These are phyloP conservation scores for Daldinia eschscholtzii DNA, from an alignment of 2,329 filamentous ascomycete species.

Conservation along the genomic window DNA sequence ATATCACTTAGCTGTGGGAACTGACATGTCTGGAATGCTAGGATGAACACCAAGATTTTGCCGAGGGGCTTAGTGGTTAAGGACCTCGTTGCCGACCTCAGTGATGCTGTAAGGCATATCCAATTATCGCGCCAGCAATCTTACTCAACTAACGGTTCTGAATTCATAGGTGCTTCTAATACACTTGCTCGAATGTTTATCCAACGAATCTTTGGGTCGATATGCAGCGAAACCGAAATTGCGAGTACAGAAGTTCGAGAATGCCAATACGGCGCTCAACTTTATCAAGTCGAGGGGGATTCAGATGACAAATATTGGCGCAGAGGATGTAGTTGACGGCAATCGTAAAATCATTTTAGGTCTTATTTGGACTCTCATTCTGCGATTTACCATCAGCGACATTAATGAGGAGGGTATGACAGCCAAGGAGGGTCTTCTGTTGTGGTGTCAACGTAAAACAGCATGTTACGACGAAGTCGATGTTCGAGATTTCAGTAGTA, in stretches of 20 bases:
- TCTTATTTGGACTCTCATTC: slow-evolving; percentile 97
- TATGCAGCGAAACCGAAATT: slow-evolving; percentile 97
- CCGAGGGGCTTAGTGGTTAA: slow-evolving; percentile 82
- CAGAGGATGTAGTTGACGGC: slow-evolving; percentile 97
- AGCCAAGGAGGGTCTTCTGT: slow-evolving; percentile 91
- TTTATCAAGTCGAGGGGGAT: slow-evolving; percentile 93
- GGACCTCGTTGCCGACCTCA: slow-evolving; percentile 89
- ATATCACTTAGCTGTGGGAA: slow-evolving; percentile 1
- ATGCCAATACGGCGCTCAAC: slow-evolving; percentile 94
- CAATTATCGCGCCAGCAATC: not conserved
- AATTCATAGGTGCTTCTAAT: slow-evolving; percentile 84
- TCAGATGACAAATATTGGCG: slow-evolving; percentile 98
- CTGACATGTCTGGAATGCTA: slow-evolving; percentile 56
- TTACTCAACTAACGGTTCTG: slow-evolving; percentile 25
- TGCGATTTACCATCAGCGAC: slow-evolving; percentile 97
- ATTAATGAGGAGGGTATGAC: slow-evolving; percentile 99
- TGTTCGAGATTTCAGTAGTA: slow-evolving; percentile 91
- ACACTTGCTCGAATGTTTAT: slow-evolving; percentile 96
- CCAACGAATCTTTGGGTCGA: slow-evolving; percentile 91
- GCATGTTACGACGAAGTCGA: slow-evolving; percentile 98
- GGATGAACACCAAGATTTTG: slow-evolving; percentile 96
- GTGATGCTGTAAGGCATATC: slow-evolving; percentile 81
- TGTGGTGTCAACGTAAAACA: slow-evolving; percentile 99
- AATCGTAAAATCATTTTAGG: slow-evolving; percentile 98
- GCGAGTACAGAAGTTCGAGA: slow-evolving; percentile 96